These are phyloP conservation scores for Fusarium virguliforme DNA, from an alignment of 2,329 filamentous ascomycete genomes.

Conservation along the genomic window DNA sequence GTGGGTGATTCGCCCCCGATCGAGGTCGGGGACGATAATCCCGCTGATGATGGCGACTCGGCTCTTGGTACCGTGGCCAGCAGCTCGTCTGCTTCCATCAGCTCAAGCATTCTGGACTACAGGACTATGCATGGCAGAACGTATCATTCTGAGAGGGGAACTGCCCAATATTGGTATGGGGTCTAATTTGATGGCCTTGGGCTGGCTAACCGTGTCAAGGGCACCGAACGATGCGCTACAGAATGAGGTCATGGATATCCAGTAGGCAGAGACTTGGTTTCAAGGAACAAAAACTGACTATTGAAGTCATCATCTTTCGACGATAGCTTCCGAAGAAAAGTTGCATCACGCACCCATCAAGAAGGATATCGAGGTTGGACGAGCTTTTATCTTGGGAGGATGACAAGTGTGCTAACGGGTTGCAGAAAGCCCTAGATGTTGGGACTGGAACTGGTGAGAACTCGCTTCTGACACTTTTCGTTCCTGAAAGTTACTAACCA, in stretches of 20 bases:
- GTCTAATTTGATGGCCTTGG: background rate
- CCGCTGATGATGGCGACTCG: background rate
- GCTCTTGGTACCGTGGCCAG: conserved; percentile 1
- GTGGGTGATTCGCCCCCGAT: background rate
- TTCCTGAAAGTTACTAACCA: background rate
- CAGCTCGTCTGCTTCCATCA: conserved; percentile 2
- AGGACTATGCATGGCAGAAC: conserved; percentile 3
- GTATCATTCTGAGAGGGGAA: conserved; percentile 4
- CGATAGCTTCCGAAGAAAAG: conserved; percentile 3
- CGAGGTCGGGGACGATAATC: conserved; percentile 7
- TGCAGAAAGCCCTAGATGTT: conserved; percentile 16
- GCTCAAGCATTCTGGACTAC: conserved; percentile 1
- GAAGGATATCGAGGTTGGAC: conserved; percentile 14
- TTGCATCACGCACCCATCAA: conserved; percentile 13
- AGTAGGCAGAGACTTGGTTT: background rate
- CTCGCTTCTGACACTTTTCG: too few species aligned
- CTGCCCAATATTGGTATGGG: conserved; percentile 2
- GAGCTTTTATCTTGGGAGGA: too few species aligned
- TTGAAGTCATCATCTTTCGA: conserved; percentile 15
- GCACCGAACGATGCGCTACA: conserved; percentile 19
- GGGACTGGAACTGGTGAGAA: conserved; percentile 21
- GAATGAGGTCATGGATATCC: conserved; percentile 22
- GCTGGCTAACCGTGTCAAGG: background rate
- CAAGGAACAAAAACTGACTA: background rate
- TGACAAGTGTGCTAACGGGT: background rate